These are phyloP conservation scores for Solanum okadae DNA, from an alignment of 257 asterid species.

Conservation along the genomic window DNA sequence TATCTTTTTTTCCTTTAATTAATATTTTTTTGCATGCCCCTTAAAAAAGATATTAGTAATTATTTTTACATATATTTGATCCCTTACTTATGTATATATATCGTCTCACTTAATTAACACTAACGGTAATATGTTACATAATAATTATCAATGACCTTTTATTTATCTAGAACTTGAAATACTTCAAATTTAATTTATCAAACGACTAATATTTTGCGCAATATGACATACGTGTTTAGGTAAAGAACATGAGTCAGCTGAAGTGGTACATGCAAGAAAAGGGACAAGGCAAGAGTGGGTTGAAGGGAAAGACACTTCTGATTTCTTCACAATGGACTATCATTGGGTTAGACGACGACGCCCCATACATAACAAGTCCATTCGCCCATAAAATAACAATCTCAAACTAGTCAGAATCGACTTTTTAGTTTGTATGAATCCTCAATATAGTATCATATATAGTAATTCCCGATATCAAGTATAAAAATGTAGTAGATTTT, in stretches of 20 bases:
- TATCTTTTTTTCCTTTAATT: too few species aligned
- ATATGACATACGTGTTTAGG: slow-evolving; percentile 16
- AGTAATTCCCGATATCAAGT: background rate
- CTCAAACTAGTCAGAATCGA: background rate
- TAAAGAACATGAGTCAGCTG: slow-evolving; percentile 6
- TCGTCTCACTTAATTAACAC: background rate
- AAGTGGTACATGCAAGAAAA: slow-evolving; percentile 22
- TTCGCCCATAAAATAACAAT: slow-evolving; percentile 33
- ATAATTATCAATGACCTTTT: background rate
- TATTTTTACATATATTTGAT: background rate
- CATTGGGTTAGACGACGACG: slow-evolving; percentile 45
- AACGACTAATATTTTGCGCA: background rate
- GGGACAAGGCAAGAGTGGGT: slow-evolving; percentile 47
- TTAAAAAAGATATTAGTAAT: background rate
- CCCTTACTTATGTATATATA: too few species aligned
- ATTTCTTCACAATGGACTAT: slow-evolving; percentile 71
- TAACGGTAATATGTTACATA: background rate
- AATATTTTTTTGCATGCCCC: background rate
- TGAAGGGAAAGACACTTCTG: slow-evolving; percentile 29
- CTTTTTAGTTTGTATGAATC: background rate
- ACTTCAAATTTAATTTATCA: background rate
- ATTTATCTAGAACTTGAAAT: background rate
- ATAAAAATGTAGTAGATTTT: background rate
- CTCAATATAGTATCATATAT: background rate
- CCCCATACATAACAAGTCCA: slow-evolving; percentile 64